Base-by-base conservation (phyloP, 768 basidiomycete genomes). In the Boletus barrowsii region DNA sequence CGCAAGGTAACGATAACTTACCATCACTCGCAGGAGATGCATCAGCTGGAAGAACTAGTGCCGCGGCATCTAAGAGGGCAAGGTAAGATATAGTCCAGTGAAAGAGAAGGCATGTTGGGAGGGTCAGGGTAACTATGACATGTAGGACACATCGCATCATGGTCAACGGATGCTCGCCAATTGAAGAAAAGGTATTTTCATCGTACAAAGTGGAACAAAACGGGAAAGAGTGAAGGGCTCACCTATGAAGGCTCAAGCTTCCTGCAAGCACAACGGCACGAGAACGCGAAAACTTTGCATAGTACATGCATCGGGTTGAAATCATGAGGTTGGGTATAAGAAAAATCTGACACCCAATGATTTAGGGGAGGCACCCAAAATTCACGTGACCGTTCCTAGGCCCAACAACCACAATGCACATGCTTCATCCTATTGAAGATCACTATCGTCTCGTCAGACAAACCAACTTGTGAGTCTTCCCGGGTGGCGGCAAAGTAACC, bases 101-200 rank as follows among this genome's bases (percentile, higher is more conserved):
- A 35, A 49, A 8, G 35, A 9, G 36, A 37, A 30, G 55, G 62
- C 0, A 30, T 26, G 26, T 26, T 15, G 72, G 79, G 80, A 75
- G 78, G 20, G 81, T 90, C 88, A 90, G 88, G 86, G 88, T 90
- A 90, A 90, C 88, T 89, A 90, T 90, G 88, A 90, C 88, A 87
- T 80, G 76, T 79, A 76, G 68, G 68, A 68, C 69, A 76, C 87
- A 83, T 78, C 58, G 82, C 71, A 66, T 69, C 76, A 75, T 66
- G 63, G 73, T 60, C 69, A 35, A 68, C 68, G 69, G 74, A 76
- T 75, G 72, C 83, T 84, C 80, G 73, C 69, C 75, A 62, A 20
- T 39, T 54, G 65, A 70, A 68, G 9, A 58, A 71, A 70, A 62
- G 65, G 66, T 66, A 64, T 41, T 79, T 72, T 85, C 87, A 89